Conservation (phyloP, 1,139 yeast genomes). For the Saccharomyces uvarum region DNA sequence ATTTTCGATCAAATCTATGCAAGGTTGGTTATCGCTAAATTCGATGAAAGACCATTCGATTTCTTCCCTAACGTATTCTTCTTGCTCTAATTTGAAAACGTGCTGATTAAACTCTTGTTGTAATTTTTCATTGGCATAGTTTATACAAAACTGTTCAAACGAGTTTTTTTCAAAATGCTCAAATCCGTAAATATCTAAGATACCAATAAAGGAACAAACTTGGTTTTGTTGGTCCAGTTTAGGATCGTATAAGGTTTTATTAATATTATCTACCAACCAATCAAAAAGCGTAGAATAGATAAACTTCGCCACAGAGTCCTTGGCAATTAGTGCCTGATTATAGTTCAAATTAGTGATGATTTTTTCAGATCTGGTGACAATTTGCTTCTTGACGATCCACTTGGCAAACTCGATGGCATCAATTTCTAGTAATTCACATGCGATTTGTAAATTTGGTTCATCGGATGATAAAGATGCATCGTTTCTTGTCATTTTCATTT, state of each 20-base stretch:
- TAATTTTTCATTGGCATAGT: conserved; percentile 92
- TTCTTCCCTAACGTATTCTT: conserved; percentile 84
- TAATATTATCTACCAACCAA: conserved; percentile 85
- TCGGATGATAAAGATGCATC: conserved; percentile 79
- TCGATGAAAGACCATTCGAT: conserved; percentile 97
- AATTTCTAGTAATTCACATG: conserved; percentile 78
- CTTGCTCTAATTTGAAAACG: conserved; percentile 93
- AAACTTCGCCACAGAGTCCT: conserved; percentile 93
- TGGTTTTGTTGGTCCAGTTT: conserved; percentile 42
- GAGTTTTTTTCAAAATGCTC: conserved; percentile 93
- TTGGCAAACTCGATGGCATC: conserved; percentile 70
- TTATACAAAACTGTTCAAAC: conserved; percentile 95
- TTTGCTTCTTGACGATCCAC: conserved; percentile 92
- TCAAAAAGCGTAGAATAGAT: conserved; percentile 89
- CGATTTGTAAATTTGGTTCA: conserved; percentile 76
- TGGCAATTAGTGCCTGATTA: conserved; percentile 81
- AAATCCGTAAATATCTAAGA: conserved; percentile 93
- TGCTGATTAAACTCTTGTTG: conserved; percentile 98
- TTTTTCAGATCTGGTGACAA: conserved; percentile 86
- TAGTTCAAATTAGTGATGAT: conserved; percentile 77
- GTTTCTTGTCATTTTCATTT: conserved; percentile 75
- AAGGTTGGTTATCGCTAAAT: conserved; percentile 94
- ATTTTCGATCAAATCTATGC: conserved; percentile 87
- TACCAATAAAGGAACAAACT: conserved; percentile 81
- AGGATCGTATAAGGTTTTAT: conserved; percentile 70